phyloP scores from a whole-genome alignment of 306 rosid species.

The Vigna unguiculata region DNA sequence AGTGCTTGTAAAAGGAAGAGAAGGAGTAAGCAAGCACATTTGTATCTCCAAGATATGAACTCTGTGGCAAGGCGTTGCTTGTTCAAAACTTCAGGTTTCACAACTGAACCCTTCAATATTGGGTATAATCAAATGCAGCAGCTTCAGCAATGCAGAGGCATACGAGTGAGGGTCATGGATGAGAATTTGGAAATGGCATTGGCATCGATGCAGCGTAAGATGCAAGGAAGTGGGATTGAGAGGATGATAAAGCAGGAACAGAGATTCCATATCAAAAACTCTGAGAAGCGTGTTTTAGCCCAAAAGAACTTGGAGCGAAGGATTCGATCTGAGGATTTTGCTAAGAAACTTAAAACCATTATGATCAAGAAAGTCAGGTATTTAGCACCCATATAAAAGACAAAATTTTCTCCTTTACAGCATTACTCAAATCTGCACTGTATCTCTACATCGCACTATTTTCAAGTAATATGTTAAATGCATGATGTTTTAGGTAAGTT shows the following conservation, averaged over 20 bases:
- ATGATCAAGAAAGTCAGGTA: slow-evolving; percentile 94
- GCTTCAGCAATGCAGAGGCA: slow-evolving; percentile 79
- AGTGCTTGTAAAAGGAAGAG: slow-evolving; percentile 12
- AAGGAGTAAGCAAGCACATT: background rate
- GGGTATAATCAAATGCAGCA: slow-evolving; percentile 48
- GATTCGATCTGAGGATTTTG: slow-evolving; percentile 73
- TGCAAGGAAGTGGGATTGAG: slow-evolving; percentile 90
- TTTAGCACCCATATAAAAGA: background rate
- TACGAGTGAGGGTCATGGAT: slow-evolving; percentile 67
- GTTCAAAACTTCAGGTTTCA: slow-evolving; percentile 45
- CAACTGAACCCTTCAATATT: slow-evolving; percentile 38
- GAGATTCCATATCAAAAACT: slow-evolving; percentile 81
- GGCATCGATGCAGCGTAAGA: slow-evolving; percentile 68
- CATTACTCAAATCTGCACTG: background rate
- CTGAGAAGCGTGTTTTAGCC: slow-evolving; percentile 87
- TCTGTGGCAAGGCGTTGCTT: slow-evolving; percentile 55
- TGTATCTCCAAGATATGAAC: slow-evolving; percentile 58
- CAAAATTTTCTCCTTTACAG: background rate
- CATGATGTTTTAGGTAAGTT: slow-evolving; percentile 29
- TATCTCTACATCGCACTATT: background rate
- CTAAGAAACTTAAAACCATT: slow-evolving; percentile 78
- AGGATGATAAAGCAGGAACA: slow-evolving; percentile 74
- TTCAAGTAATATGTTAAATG: background rate
- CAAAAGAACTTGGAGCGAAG: slow-evolving; percentile 66
- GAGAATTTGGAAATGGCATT: slow-evolving; percentile 79